These are phyloP conservation scores for Pseudomicrostroma phylloplanum DNA, from an alignment of 1,284 basidiomycete genomes.

Conservation along the genomic window DNA sequence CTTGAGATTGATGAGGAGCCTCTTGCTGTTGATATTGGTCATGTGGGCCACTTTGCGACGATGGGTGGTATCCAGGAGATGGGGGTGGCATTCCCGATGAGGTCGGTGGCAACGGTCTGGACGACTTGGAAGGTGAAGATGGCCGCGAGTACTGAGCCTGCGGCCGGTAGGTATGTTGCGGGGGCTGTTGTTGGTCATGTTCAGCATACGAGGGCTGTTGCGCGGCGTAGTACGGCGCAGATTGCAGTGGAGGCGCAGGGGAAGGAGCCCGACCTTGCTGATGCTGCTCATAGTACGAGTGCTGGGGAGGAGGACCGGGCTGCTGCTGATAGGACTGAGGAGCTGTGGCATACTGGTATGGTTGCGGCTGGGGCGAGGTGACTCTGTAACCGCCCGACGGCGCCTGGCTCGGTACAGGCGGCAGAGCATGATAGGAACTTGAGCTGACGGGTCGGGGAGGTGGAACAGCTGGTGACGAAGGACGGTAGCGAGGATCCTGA, in stretches of 20 bases:
- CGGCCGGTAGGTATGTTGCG: neutral
- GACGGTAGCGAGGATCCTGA: neutral
- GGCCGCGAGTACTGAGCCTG: too few species aligned
- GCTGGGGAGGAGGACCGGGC: neutral
- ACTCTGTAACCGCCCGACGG: neutral
- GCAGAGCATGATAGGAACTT: conserved; percentile 12
- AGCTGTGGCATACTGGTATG: neutral
- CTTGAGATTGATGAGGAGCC: too few species aligned
- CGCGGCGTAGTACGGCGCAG: neutral
- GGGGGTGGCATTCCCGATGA: too few species aligned
- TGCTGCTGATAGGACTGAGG: neutral
- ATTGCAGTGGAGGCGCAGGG: neutral
- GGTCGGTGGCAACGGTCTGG: too few species aligned
- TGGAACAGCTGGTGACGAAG: neutral
- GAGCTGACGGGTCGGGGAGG: conserved; percentile 9
- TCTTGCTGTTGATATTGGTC: too few species aligned
- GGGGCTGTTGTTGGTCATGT: neutral
- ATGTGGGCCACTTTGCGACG: too few species aligned
- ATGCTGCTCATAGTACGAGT: neutral
- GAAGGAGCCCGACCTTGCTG: neutral
- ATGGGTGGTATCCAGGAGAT: too few species aligned
- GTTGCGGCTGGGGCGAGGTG: neutral
- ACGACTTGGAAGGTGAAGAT: too few species aligned
- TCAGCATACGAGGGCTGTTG: neutral
- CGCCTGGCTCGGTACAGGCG: conserved; percentile 3